phyloP scores from a whole-genome alignment of 306 rosid genomes.

The Medicago arabica region DNA sequence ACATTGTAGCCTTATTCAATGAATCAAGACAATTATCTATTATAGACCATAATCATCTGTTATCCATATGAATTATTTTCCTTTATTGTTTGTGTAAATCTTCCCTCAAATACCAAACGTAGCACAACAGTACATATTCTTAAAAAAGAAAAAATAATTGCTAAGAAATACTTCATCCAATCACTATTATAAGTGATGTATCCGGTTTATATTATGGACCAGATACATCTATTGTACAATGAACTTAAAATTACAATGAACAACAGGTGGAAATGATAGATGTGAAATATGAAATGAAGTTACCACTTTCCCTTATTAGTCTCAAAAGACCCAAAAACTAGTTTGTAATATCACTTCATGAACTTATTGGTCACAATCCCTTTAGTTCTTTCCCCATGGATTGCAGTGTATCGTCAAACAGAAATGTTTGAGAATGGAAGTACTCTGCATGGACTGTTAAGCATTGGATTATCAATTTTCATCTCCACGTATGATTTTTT shows the following conservation, averaged over 20 bases:
- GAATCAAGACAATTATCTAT: background rate
- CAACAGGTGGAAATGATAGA: constrained; percentile 28
- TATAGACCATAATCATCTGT: background rate
- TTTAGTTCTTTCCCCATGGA: background rate
- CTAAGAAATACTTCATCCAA: no score
- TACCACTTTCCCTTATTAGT: constrained; percentile 31
- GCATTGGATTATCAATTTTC: background rate
- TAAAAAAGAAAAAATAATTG: background rate
- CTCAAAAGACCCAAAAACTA: background rate
- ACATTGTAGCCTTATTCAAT: background rate
- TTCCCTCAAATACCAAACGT: background rate
- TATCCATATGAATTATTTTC: background rate
- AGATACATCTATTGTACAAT: no score
- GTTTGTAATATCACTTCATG: constrained; percentile 10
- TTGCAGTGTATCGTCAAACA: background rate
- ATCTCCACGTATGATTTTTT: background rate
- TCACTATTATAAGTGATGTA: no score
- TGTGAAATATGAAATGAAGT: constrained; percentile 19
- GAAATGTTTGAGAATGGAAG: background rate
- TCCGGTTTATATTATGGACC: no score
- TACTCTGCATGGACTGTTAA: background rate
- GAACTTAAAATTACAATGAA: no score
- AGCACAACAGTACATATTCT: no score
- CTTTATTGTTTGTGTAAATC: constrained; percentile 4
- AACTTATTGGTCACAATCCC: constrained; percentile 12